phyloP scores from a whole-genome alignment of 2,329 filamentous ascomycete species.

The Colletotrichum trifolii region DNA sequence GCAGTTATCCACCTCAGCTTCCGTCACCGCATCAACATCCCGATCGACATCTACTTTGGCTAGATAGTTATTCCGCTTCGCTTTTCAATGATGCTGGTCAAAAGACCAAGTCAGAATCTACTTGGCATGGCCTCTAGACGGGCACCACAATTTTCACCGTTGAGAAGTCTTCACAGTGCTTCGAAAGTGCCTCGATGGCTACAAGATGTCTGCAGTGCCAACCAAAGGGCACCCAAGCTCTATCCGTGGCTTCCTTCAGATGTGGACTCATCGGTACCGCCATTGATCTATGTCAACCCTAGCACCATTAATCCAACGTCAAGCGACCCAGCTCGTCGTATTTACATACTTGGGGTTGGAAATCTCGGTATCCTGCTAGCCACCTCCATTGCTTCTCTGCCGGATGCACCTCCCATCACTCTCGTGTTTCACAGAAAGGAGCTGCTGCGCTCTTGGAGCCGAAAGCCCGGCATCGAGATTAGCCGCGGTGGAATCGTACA shows the following conservation, averaged over 20 bases:
- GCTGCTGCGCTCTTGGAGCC: conserved; percentile 60
- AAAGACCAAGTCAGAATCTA: background rate
- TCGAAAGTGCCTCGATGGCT: conserved; percentile 45
- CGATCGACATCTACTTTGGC: too few species aligned
- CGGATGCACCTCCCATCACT: conserved; percentile 76
- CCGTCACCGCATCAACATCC: too few species aligned
- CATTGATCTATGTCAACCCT: background rate
- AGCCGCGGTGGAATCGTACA: conserved; percentile 47
- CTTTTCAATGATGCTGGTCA: background rate
- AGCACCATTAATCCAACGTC: background rate
- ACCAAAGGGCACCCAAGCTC: conserved; percentile 44
- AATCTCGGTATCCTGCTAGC: conserved; percentile 86
- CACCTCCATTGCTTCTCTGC: conserved; percentile 71
- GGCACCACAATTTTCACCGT: background rate
- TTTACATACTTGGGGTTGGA: conserved; percentile 83
- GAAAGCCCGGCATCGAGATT: conserved; percentile 57
- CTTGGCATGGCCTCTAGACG: background rate
- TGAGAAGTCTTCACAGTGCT: background rate
- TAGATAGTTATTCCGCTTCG: too few species aligned
- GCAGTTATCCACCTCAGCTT: too few species aligned
- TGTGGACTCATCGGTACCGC: conserved; percentile 33
- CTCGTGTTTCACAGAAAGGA: conserved; percentile 77
- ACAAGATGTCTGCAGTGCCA: conserved; percentile 40
- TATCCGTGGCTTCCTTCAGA: conserved; percentile 51
- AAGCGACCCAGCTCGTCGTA: conserved; percentile 52